phyloP scores from a whole-genome alignment of 106 monocot species.

The Agapanthus africanus region DNA sequence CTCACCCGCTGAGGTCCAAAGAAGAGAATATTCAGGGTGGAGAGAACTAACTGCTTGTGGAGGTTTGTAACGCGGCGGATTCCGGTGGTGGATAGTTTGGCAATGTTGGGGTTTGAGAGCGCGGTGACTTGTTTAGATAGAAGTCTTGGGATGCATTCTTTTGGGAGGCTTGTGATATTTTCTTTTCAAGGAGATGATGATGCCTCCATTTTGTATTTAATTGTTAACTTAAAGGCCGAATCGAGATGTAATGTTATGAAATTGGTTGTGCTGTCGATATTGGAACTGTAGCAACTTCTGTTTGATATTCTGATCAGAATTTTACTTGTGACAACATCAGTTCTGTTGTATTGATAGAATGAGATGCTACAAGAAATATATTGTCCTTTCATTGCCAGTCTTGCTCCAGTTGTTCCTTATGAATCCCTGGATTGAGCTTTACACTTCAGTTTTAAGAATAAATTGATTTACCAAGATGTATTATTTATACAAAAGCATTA shows the following conservation, averaged over 20 bases:
- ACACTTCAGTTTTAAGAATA: too few species aligned
- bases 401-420: neutral
- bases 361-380: neutral
- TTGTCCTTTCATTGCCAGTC: neutral
- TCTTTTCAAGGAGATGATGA: neutral
- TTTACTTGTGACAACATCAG: neutral
- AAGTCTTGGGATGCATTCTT: conserved; percentile 27
- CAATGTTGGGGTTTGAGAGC: conserved; percentile 4
- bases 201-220: conserved; percentile 32
- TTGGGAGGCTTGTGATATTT: conserved; percentile 36
- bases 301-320: neutral
- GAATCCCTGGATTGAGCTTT: neutral
- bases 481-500: too few species aligned
- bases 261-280: neutral
- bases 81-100: neutral
- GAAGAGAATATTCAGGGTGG: conserved; percentile 6
- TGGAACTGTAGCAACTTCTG: neutral
- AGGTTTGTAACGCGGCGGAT: conserved; percentile 16
- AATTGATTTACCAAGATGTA: too few species aligned
- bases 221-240: conserved; percentile 12
- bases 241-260: conserved; percentile 12
- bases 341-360: neutral
- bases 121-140: neutral
- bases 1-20: neutral
- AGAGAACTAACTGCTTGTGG: conserved; percentile 9